A percentile compares a stretch with the other conserved stretches of the same genome.
Conservation (phyloP, 805 yeast genomes). For the Priceomyces carsonii region DNA sequence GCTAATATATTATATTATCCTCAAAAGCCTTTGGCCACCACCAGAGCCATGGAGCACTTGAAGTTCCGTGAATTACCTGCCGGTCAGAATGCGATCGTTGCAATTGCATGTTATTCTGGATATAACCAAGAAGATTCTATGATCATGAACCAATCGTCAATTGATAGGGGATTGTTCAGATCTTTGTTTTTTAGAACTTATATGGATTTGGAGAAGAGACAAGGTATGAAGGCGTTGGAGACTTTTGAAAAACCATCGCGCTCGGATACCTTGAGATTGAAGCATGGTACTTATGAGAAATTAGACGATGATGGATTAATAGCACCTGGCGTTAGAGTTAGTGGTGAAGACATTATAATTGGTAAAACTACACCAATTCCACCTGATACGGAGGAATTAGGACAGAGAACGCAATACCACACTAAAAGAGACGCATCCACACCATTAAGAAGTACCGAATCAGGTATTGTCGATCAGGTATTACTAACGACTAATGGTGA, state of each 20-base stretch:
- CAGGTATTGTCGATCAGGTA: slow-evolving; percentile 98
- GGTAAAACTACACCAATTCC: slow-evolving; percentile 99
- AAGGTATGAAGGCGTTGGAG: slow-evolving; percentile 97
- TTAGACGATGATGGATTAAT: slow-evolving; percentile 97
- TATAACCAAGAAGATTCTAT: slow-evolving; percentile 99
- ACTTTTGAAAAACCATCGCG: slow-evolving; percentile 97
- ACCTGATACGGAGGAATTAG: slow-evolving; percentile 98
- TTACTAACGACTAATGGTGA: slow-evolving; percentile 96
- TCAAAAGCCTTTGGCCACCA: slow-evolving; percentile 96
- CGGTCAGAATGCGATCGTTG: slow-evolving; percentile 98
- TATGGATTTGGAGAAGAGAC: slow-evolving; percentile 98
- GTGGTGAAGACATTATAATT: slow-evolving; percentile 97
- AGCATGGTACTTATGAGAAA: slow-evolving; percentile 97
- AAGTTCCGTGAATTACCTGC: slow-evolving; percentile 98
- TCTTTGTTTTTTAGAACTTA: slow-evolving; percentile 95
- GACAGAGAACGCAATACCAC: slow-evolving; percentile 97
- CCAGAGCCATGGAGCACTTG: slow-evolving; percentile 95
- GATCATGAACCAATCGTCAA: slow-evolving; percentile 98
- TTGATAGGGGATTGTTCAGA: slow-evolving; percentile 94
- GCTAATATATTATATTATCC: slow-evolving; percentile 97
- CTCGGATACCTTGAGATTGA: slow-evolving; percentile 90
- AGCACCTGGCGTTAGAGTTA: slow-evolving; percentile 97
- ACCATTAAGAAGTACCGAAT: slow-evolving; percentile 93
- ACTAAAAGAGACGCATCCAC: slow-evolving; percentile 99
- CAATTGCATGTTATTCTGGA: slow-evolving; percentile 97